Conservation (phyloP, 139 green algal genomes). For the Tetradesmus lagerheimii region DNA sequence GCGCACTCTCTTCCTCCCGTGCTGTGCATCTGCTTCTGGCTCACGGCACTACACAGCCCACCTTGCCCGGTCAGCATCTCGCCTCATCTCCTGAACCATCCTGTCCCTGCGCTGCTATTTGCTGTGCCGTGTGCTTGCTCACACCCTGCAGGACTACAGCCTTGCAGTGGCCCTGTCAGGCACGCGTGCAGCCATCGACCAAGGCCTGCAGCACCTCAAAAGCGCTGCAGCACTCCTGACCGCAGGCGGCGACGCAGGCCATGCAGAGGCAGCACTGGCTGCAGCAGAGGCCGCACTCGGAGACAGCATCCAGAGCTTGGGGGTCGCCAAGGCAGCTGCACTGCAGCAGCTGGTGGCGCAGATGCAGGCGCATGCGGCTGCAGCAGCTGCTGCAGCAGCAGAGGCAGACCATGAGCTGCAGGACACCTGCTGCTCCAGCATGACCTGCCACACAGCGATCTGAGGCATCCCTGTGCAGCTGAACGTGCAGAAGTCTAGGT, state of each 20-base stretch:
- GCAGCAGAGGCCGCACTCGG: neutral
- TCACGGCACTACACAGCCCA: no score
- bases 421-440: neutral
- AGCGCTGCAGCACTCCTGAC: neutral
- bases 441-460: neutral
- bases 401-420: neutral
- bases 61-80: no score
- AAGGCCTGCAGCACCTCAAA: neutral
- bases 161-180: neutral
- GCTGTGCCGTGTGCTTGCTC: neutral
- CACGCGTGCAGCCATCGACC: neutral
- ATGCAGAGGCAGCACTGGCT: neutral
- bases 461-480: neutral
- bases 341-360: neutral
- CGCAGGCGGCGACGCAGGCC: neutral
- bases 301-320: neutral
- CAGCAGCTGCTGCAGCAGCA: no score
- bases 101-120: neutral
- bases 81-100: neutral
- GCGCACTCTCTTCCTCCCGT: no score
- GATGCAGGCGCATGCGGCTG: neutral
- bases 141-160: neutral
- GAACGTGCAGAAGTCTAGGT: no score
- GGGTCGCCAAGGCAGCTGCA: neutral
- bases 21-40: no score